Conservation (phyloP, 164 flowering plant genomes). For the Macadamia tetraphylla region DNA sequence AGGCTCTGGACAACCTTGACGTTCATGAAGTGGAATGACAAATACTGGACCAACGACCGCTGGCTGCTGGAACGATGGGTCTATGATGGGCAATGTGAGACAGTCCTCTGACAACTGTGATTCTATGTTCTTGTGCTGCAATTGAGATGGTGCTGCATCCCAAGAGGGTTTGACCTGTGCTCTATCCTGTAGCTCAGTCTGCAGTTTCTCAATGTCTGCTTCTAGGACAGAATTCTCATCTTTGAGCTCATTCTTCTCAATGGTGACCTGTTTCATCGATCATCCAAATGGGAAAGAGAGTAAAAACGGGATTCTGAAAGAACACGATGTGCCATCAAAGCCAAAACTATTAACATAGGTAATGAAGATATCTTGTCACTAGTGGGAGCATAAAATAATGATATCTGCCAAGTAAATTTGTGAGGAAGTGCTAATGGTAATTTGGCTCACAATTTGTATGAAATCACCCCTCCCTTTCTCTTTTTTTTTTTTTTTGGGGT, state of each 20-base stretch:
- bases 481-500: too few species aligned
- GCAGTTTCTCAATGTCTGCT: conserved; percentile 40
- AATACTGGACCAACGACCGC: conserved; percentile 37
- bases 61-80: conserved; percentile 21
- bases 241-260: conserved; percentile 48
- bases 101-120: conserved; percentile 17
- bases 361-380: too few species aligned
- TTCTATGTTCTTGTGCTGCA: conserved; percentile 14
- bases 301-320: neutral
- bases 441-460: neutral
- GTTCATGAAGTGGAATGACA: conserved; percentile 44
- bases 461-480: too few species aligned
- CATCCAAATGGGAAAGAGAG: conserved; percentile 8
- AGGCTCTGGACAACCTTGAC: conserved; percentile 20
- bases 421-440: neutral
- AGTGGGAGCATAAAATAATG: neutral
- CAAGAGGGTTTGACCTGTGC: conserved; percentile 31
- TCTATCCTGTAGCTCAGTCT: conserved; percentile 29
- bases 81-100: conserved; percentile 21
- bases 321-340: too few species aligned
- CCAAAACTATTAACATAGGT: too few species aligned
- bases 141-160: conserved; percentile 29
- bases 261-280: conserved; percentile 31
- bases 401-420: neutral
- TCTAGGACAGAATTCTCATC: conserved; percentile 45